These are phyloP conservation scores for Wallacemonas collosoma DNA, from an alignment of 208 protist species.

Conservation along the genomic window DNA sequence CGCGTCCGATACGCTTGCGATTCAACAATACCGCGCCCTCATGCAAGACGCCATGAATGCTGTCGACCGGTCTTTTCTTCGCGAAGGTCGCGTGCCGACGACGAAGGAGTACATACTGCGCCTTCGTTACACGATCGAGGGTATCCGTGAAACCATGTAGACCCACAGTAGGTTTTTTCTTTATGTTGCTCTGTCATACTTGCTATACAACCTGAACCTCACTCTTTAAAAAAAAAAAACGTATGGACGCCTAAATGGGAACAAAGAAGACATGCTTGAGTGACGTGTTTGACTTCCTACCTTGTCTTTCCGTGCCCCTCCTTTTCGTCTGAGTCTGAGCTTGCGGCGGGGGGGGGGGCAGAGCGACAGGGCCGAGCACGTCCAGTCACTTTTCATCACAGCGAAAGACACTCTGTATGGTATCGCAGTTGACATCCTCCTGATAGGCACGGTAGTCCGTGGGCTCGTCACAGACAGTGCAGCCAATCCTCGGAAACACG, in stretches of 20 bases:
- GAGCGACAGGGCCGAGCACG: too few relatives aligned
- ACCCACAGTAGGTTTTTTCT: background rate
- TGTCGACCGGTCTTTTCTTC: slow-evolving; percentile 77
- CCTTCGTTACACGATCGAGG: slow-evolving; percentile 61
- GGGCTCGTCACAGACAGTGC: too few relatives aligned
- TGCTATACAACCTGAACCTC: background rate
- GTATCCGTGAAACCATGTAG: slow-evolving; percentile 59
- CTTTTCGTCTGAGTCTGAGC: too few relatives aligned
- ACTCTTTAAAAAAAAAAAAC: background rate
- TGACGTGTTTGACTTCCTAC: too few relatives aligned
- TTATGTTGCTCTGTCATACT: background rate
- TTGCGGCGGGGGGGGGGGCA: too few relatives aligned
- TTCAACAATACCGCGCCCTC: slow-evolving; percentile 81
- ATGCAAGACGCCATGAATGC: slow-evolving; percentile 82
- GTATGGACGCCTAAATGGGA: background rate
- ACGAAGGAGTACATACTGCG: slow-evolving; percentile 72
- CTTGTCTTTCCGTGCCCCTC: too few relatives aligned
- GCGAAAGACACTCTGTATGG: too few relatives aligned
- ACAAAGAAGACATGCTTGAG: too few relatives aligned
- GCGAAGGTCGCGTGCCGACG: slow-evolving; percentile 66
- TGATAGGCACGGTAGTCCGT: too few relatives aligned
- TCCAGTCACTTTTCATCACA: too few relatives aligned
- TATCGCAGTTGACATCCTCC: too few relatives aligned
- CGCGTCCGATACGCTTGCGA: slow-evolving; percentile 36
- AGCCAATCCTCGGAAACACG: too few relatives aligned